Evolutionary conservation across 139 green algal species (phyloP).

Genomic region (Nannochloris sp.): DNA sequence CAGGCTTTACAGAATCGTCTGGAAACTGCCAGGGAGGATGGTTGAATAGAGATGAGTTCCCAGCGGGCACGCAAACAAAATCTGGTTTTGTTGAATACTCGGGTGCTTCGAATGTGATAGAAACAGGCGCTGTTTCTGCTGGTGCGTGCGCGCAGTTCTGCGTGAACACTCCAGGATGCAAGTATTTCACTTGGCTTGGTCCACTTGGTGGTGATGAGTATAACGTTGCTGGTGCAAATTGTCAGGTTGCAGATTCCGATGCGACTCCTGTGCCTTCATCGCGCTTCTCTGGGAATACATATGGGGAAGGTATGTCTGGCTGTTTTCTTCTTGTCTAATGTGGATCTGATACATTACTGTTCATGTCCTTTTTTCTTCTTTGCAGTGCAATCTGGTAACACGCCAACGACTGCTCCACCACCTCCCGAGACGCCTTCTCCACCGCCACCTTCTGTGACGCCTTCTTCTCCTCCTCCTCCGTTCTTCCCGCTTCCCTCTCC

Average conservation of each 20-base stretch:
- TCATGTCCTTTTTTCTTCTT: background rate
- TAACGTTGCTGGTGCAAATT: background rate
- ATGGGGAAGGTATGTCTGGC: background rate
- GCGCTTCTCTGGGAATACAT: background rate
- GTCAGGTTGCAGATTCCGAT: background rate
- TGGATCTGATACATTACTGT: background rate
- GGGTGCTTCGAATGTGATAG: background rate
- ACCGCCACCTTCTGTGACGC: background rate
- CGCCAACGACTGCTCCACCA: background rate
- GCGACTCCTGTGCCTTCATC: background rate
- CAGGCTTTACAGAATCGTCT: background rate
- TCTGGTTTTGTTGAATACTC: background rate
- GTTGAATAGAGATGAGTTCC: conserved; percentile 1
- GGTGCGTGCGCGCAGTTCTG: background rate
- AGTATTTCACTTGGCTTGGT: conserved; percentile 1
- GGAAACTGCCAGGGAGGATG: background rate
- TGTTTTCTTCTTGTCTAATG: background rate
- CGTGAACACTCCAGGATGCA: background rate
- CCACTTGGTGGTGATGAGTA: background rate
- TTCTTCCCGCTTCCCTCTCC: background rate
- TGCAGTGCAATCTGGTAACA: background rate
- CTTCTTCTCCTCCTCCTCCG: background rate
- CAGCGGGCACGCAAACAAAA: background rate
- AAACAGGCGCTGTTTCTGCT: background rate
- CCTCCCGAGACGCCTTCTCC: background rate